phyloP scores from a whole-genome alignment of 176 grass and related monocot genomes.

The Leersia perrieri region DNA sequence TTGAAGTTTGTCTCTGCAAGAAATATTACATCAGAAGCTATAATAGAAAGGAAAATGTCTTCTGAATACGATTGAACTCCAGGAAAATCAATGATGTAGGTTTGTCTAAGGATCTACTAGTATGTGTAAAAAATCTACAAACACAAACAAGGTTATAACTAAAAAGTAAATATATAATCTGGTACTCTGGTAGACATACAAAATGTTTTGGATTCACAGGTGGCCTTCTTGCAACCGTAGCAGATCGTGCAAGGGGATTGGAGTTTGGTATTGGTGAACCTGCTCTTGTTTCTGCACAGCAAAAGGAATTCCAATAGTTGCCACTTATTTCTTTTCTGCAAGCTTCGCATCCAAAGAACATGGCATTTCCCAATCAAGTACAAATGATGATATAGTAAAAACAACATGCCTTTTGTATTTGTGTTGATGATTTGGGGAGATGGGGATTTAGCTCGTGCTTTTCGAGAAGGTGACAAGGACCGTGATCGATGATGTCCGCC shows the following conservation, averaged over 20 bases:
- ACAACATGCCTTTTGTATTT: conserved; percentile 38
- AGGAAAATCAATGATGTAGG: not conserved
- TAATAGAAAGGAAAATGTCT: not conserved
- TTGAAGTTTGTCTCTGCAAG: conserved; percentile 52
- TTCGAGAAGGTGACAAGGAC: conserved; percentile 69
- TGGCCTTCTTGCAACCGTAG: conserved; percentile 57
- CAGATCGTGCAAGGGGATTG: conserved; percentile 56
- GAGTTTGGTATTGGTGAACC: conserved; percentile 56
- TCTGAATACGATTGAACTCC: not conserved
- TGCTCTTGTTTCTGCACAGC: conserved; percentile 62
- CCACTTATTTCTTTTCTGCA: not conserved
- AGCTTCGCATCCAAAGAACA: conserved; percentile 11
- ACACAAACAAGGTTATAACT: not conserved
- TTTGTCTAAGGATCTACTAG: not conserved
- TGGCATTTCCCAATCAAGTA: not conserved
- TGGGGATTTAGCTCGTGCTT: conserved; percentile 43
- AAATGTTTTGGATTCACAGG: conserved; percentile 42
- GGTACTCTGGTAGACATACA: conserved; percentile 17
- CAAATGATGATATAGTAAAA: not conserved
- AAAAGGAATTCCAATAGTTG: conserved; percentile 7
- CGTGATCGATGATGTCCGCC: conserved; percentile 42
- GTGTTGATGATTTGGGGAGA: conserved; percentile 35
- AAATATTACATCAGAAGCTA: conserved; percentile 21
- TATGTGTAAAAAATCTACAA: not conserved
- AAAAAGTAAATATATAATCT: not conserved